Evolutionary conservation across 1,139 yeast genomes (phyloP).

Genomic region (Suhomyces terraborum): DNA sequence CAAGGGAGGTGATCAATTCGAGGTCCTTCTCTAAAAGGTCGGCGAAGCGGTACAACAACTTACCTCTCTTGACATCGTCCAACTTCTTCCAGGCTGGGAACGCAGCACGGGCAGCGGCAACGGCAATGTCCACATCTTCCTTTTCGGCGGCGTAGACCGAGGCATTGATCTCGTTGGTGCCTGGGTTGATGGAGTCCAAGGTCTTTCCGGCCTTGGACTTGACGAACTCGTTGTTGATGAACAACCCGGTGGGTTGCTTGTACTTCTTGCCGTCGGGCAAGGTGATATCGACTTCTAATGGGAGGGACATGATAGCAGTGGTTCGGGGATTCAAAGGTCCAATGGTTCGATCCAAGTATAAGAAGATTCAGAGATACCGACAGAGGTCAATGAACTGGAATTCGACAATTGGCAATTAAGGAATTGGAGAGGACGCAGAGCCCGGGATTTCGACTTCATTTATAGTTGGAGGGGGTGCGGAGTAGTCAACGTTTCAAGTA

Average conservation of each 20-base stretch:
- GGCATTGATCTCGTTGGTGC: slow-evolving; percentile 68
- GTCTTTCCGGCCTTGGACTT: slow-evolving; percentile 62
- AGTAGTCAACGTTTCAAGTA: neutral
- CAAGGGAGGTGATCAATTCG: slow-evolving; percentile 64
- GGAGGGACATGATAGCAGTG: slow-evolving; percentile 30
- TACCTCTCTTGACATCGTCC: slow-evolving; percentile 55
- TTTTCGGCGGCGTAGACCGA: slow-evolving; percentile 66
- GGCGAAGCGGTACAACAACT: slow-evolving; percentile 58
- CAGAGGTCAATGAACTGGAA: too few species aligned
- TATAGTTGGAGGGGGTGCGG: slow-evolving; percentile 3
- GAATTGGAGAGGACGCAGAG: too few species aligned
- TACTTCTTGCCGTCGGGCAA: slow-evolving; percentile 59
- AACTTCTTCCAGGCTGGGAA: slow-evolving; percentile 57
- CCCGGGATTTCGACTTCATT: too few species aligned
- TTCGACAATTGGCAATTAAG: too few species aligned
- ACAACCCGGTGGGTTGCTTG: slow-evolving; percentile 74
- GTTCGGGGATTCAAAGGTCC: neutral
- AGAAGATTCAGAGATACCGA: too few species aligned
- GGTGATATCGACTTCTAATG: slow-evolving; percentile 45
- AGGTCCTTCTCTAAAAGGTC: slow-evolving; percentile 58
- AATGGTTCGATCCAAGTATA: neutral
- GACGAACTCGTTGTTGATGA: slow-evolving; percentile 80
- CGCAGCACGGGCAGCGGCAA: slow-evolving; percentile 68
- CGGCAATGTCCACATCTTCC: slow-evolving; percentile 77
- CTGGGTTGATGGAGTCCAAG: slow-evolving; percentile 62